Evolutionary conservation across 2,329 filamentous ascomycete species (phyloP), one percentile per base, ranked within the genome.

Genomic region (Claviceps sp.): DNA sequence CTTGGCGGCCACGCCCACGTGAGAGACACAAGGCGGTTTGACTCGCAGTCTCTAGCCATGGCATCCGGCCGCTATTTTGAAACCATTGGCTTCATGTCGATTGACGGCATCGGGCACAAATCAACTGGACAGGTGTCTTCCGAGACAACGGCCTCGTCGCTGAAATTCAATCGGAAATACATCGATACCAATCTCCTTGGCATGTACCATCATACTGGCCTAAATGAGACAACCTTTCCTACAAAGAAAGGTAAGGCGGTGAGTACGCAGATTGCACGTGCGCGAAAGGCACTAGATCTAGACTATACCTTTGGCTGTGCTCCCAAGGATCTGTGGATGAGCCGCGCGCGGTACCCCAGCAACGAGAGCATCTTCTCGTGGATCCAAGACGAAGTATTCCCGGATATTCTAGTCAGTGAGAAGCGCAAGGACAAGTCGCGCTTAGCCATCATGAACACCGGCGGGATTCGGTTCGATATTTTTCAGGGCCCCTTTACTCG

Each of bases 181-280:
- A 91, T 97, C 55, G 91, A 97, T 69, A 96, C 90, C 69, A 97
- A 97, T 59, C 73, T 96, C 0, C 86, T 81, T 55, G 93, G 89
- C 1, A 76, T 94, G 54, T 78, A 90, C 60, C 78, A 93, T 60
- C 91, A 97, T 65, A 87, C 85, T 2, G 79, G 79, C 0, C 78
- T 85, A 34, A 82, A 91, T 59, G 73, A 77, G 16, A 73, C 78
- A 0, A 85, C 81, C 0, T 97, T 97, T 62, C 76, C 80, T 1
- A 96, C 91, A 0, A 72, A 82, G 14, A 76, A 84, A 47, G 91
- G 91, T 18, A 76, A 73, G 50, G 84, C 85, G 51, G 84, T 89
- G 13, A 88, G 82, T 45, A 67, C 72, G 20, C 75, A 80, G 62
- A 95, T 97, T 55, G 63, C 78, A 5, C 65, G 78, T 22, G 88